Evolutionary conservation across 108 stramenopile species (phyloP).

Genomic region (Skeletonema menzelii): DNA sequence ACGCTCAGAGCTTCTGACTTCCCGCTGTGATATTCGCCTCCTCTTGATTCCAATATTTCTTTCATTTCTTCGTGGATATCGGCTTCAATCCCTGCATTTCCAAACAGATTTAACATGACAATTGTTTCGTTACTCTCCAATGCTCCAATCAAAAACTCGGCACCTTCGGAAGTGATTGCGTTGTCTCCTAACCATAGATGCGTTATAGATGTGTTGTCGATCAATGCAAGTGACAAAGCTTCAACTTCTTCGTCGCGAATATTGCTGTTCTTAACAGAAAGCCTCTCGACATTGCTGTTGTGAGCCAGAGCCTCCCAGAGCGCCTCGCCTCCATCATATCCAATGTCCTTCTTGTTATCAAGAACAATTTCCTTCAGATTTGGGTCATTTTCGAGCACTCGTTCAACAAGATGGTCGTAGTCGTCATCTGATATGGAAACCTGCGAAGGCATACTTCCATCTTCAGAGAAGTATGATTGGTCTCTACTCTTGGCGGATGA

Average conservation of each 20-base stretch:
- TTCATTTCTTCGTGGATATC: background rate
- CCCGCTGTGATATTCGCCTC: background rate
- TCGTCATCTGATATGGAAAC: background rate
- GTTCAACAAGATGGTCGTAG: background rate
- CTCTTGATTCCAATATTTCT: background rate
- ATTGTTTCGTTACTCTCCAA: constrained; percentile 38
- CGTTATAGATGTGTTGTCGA: constrained; percentile 5
- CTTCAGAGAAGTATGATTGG: background rate
- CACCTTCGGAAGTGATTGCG: constrained; percentile 31
- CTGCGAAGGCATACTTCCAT: background rate
- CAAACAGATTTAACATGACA: constrained; percentile 25
- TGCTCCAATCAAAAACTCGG: constrained; percentile 40
- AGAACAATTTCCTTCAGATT: background rate
- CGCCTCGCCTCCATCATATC: background rate
- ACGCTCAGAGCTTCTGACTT: background rate
- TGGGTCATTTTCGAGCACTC: constrained; percentile 5
- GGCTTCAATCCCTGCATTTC: constrained; percentile 10
- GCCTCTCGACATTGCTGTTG: background rate
- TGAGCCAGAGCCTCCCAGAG: constrained; percentile 6
- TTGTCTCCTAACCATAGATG: constrained; percentile 14
- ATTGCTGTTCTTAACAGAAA: background rate
- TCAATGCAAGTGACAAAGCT: constrained; percentile 1
- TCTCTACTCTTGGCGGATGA: background rate
- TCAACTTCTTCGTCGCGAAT: background rate
- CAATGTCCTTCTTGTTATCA: background rate